Base-by-base conservation (phyloP, 2,329 filamentous ascomycete species). In the Stemphylium lycopersici region DNA sequence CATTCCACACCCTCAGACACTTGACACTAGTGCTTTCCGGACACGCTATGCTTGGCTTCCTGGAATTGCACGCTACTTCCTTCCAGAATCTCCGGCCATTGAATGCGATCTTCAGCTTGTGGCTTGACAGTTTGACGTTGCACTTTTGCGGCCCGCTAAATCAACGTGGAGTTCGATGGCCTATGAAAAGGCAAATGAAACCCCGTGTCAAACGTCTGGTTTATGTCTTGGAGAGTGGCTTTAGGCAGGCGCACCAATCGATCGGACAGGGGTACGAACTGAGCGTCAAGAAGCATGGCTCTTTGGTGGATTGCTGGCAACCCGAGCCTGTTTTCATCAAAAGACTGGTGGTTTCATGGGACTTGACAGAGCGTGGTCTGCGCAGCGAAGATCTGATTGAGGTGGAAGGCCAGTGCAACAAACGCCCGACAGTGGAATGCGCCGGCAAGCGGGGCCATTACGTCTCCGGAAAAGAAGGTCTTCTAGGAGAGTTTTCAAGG, bases 21-120 rank as follows among this genome's bases (percentile, higher is more conserved):
- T 11, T 49, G 37, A 49, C 38, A n/a, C 12, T 49, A 5, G 46
- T 49, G 7, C 22, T 42, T 10, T 37, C 37, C 34, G 46, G 37
- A 5, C 20, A 33, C 8, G 16, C 6, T 8, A 26, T 41, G 7
- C 46, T 41, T 13, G 45, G 26, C 7, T 34, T 18, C 46, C 26
- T 29, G 6, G 10, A 36, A 12, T 11, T 12, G 37, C 15, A 24
- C n/a, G 26, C 13, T 16, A 8, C 7, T 48, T 26, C 11, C 24
- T 48, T 26, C 13, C 29, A 41, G 20, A 34, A 11, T n/a, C 12
- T 48, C 18, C 37, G 46, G 6, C 29, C 37, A 18, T 41, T 48
- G 5, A 48, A 48, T n/a, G 46, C 37, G 13, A 48, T 48, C 29
- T 49, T 49, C 29, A 20, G 37, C 37, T 41, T 49, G n/a, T 49